Evolutionary conservation across 805 yeast species (phyloP).

Genomic region (Saccharomycopsis fibuligera): DNA sequence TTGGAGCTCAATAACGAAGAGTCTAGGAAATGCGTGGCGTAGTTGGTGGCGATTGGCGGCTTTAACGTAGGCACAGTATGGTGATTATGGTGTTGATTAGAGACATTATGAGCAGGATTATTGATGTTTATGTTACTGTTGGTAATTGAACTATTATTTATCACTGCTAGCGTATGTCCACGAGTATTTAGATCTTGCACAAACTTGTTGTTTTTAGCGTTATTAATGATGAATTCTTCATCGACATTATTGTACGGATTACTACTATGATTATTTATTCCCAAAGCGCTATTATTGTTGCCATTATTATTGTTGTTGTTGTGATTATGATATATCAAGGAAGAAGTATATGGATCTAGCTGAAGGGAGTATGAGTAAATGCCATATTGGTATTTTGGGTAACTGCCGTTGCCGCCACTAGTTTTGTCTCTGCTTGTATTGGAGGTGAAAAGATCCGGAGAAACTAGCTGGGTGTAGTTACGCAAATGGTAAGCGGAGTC

Average conservation of each 20-base stretch:
- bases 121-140: too few relatives aligned
- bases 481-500: constrained; percentile 21
- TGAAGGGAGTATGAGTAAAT: constrained; percentile 13
- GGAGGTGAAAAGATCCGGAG: constrained; percentile 20
- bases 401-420: constrained; percentile 1
- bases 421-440: constrained; percentile 14
- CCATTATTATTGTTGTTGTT: constrained; percentile 10
- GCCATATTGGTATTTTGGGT: constrained; percentile 18
- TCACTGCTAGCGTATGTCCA: neutral
- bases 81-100: neutral
- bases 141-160: too few relatives aligned
- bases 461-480: constrained; percentile 19
- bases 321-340: constrained; percentile 7
- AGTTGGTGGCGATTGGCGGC: too few relatives aligned
- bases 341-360: constrained; percentile 19
- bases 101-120: neutral
- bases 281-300: neutral
- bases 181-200: neutral
- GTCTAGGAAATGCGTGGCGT: neutral
- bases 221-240: constrained; percentile 6
- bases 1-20: neutral
- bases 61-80: neutral
- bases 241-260: constrained; percentile 6
- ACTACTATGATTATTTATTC: neutral
- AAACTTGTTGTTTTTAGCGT: neutral